Conservation (phyloP, 345 rosid species). For the Toxicodendron radicans region DNA sequence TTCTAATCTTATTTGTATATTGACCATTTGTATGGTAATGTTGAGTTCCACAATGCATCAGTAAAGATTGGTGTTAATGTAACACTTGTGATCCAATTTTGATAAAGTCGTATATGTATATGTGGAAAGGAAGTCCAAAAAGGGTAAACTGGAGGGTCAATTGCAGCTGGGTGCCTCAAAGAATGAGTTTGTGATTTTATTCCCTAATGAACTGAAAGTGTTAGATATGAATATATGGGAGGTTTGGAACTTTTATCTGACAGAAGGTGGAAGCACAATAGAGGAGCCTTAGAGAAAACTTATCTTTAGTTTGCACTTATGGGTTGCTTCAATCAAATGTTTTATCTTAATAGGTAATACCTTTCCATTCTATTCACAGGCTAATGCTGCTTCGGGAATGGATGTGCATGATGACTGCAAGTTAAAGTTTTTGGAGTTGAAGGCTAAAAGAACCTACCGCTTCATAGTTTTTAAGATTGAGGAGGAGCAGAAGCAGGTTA, state of each 20-base stretch:
- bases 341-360: neutral
- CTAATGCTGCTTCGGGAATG: conserved; percentile 61
- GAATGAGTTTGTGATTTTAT: neutral
- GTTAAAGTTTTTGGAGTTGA: conserved; percentile 54
- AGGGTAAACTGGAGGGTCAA: neutral
- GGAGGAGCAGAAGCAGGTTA: conserved; percentile 56
- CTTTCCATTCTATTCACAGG: conserved; percentile 26
- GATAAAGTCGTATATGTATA: neutral
- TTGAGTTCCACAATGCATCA: neutral
- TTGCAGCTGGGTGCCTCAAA: neutral
- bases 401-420: conserved; percentile 67
- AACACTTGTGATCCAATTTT: neutral
- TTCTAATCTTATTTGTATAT: neutral
- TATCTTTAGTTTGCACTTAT: neutral
- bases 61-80: neutral
- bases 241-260: neutral
- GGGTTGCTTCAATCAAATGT: neutral
- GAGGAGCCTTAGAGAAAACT: neutral
- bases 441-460: conserved; percentile 53
- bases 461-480: conserved; percentile 58
- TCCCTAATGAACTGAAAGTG: neutral
- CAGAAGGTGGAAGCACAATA: neutral
- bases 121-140: neutral
- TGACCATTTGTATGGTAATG: neutral
- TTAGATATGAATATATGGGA: neutral